A percentile compares a stretch with the other conserved stretches of the same genome.
Conservation (phyloP, 441 rosid species). For the Euphorbia corollata region DNA sequence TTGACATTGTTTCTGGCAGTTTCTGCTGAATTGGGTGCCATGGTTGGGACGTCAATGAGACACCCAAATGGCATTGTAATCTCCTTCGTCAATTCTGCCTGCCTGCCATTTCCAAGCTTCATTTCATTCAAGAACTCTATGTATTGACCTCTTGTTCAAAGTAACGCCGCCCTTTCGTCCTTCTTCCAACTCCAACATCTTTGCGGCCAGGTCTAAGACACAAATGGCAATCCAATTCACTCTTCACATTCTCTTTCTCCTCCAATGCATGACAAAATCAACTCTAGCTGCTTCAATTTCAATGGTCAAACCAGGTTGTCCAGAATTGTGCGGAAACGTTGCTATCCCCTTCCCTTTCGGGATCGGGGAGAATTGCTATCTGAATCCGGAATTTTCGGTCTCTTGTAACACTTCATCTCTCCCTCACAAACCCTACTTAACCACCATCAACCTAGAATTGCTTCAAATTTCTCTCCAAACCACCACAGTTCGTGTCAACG, state of each 20-base stretch:
- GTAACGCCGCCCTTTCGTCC: too few species aligned
- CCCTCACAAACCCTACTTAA: neutral
- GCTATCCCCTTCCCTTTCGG: conserved; percentile 12
- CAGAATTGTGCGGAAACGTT: neutral
- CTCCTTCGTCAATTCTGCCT: neutral
- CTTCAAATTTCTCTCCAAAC: neutral
- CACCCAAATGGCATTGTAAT: neutral
- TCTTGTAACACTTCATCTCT: neutral
- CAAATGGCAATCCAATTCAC: neutral
- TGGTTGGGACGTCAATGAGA: too few species aligned
- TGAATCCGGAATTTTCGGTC: neutral
- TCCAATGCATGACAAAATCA: neutral
- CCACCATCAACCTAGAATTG: neutral
- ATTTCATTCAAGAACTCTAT: neutral
- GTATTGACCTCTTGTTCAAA: neutral
- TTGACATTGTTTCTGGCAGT: neutral
- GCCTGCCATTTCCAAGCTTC: neutral
- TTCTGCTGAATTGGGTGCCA: neutral
- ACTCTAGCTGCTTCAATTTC: neutral
- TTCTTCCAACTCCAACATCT: neutral
- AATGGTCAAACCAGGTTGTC: conserved; percentile 4
- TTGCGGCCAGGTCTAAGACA: neutral
- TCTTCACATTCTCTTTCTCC: neutral
- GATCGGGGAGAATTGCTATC: neutral
- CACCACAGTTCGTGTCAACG: conserved; percentile 6